Base-by-base conservation (phyloP, 257 asterid species). In the Solanum virginianum region DNA sequence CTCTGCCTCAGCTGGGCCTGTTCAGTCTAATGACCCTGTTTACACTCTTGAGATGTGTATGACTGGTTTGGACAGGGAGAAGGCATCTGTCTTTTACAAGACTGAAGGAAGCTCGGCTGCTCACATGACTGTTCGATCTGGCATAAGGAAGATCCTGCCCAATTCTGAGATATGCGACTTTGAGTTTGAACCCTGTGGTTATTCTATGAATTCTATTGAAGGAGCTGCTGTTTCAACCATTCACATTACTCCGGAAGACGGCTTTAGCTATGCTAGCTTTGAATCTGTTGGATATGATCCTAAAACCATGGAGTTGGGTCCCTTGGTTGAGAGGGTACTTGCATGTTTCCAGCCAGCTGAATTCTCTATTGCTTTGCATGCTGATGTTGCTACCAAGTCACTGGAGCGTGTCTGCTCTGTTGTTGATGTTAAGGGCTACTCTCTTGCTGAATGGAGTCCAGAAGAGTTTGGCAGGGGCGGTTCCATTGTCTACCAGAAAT, bases 131-230 rank as follows among this genome's bases (percentile, higher is more conserved):
- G 70, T 57, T 54, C 11, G 54, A 45, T 93, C 98, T 4, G 96
- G 98, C 24, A 93, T 94, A 10, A 86, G 97, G 62, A 89, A 92
- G 85, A 94, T 94, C 72, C 96, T 94, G 71, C 98, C 96, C 1
- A 87, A 88, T 0, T 94, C 96, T 8, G 86, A 87, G 0, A 91
- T 93, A 24, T 94, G 95, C 20, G 98, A 93, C 85, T 94, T 93
- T 72, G 98, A 91, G 89, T 94, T 94, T 80, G 98, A 93, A 29
- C 98, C 98, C 0, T 94, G 98, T 82, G 98, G 98, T 17, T 94
- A 94, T 85, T 94, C 98, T 49, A 94, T 94, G 98, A 94, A 94
- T 83, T 92, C 98, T 29, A 90, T 94, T 39, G 98, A 94, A 85
- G 97, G 87, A 22, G 82, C 83, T 68, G 97, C 98, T 0, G 41